Base-by-base conservation (phyloP, 140 eudicot species). In the Ambrosia hybrid region DNA sequence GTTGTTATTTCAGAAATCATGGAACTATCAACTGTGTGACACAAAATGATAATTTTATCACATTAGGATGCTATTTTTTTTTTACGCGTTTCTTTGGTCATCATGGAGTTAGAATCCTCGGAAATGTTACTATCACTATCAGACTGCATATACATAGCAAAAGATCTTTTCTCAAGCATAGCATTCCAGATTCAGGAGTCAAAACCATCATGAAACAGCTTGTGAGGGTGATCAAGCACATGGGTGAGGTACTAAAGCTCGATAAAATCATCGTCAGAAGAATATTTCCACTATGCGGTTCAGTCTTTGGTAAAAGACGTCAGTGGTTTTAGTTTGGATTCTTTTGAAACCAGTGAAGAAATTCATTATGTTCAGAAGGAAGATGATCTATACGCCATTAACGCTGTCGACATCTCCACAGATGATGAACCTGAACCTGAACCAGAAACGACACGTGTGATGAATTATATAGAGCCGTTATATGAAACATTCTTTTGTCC, bases 401-500 rank as follows among this genome's bases (percentile, higher is more conserved):
- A 21, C 6, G 79, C 62, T 51, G 5, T 73, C 6, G 83, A 77
- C 41, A 78, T 59, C 64, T 75, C 79, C 57, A 78, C 75, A 65
- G 80, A 76, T 64, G 75, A 70, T 58, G 78, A 78, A 75, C 62
- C 58, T 43, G 48, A n/a, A n/a, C n/a, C n/a, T n/a, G n/a, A 48
- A 9, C 59, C 49, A 16, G 65, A 56, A 72, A 65, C 43, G 2
- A 37, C 57, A 15, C 37, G 36, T 12, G 49, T 73, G 46, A 83
- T 53, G 72, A 76, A 45, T 26, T 76, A 73, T 78, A 76, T 82
- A 79, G 96, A 89, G 46, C 96, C 96, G 3, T 21, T 83, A 0
- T 87, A 86, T 17, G 86, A 83, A 34, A 70, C 87, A 3, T 89
- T 89, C 74, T 80, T 78, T 76, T 89, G 96, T 75, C 96, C 96